A percentile compares a stretch with the other conserved stretches of the same genome.
These are phyloP conservation scores for Hypoxylon intermedium DNA, from an alignment of 495 filamentous ascomycete species.

Conservation along the genomic window DNA sequence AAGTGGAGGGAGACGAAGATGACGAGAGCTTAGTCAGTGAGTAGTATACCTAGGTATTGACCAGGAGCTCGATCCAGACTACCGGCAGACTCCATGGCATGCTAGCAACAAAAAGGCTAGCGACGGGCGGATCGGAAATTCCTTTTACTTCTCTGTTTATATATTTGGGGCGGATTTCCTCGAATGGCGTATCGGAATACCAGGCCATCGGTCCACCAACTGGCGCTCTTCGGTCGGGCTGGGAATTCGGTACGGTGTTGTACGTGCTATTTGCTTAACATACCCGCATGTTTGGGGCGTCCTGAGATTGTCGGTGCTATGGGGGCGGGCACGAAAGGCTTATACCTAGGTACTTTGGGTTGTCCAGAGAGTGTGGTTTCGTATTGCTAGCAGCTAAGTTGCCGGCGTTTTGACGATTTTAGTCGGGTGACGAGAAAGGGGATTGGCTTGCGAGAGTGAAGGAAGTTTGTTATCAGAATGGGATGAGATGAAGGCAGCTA, in stretches of 20 bases:
- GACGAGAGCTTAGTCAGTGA: constrained; percentile 50
- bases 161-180: constrained; percentile 20
- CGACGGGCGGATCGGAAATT: background rate
- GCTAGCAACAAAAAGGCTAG: background rate
- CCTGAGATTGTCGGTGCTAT: constrained; percentile 30
- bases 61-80: background rate
- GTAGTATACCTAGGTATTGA: constrained; percentile 15
- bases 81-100: background rate
- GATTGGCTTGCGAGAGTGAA: background rate
- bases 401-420: background rate
- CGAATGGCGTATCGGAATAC: constrained; percentile 28
- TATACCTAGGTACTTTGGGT: background rate
- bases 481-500: constrained; percentile 11
- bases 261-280: constrained; percentile 12
- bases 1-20: constrained; percentile 41
- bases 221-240: constrained; percentile 15
- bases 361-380: background rate
- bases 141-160: constrained; percentile 31
- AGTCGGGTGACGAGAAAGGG: background rate
- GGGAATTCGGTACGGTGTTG: constrained; percentile 4
- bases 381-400: background rate
- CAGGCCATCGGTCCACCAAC: constrained; percentile 9
- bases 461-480: constrained; percentile 35
- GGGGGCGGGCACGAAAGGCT: constrained; percentile 3
- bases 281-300: constrained; percentile 38